Conservation (phyloP, 345 rosid genomes). For the Syzygium oleosum region DNA sequence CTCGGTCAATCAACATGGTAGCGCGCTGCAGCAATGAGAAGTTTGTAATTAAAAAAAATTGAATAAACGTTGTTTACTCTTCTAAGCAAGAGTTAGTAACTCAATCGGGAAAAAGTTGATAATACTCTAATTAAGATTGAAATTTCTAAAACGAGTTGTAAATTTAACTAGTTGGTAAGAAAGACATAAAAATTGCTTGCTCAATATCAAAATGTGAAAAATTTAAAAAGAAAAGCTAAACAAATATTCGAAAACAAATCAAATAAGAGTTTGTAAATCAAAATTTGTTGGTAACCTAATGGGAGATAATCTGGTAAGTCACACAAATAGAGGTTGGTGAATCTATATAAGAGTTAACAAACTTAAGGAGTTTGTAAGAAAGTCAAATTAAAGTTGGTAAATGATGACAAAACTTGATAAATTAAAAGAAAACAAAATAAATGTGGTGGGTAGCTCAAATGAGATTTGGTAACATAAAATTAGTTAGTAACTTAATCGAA, state of each 20-base stretch:
- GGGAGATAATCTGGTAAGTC: not conserved
- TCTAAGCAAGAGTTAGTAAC: not conserved
- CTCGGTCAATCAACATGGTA: no score
- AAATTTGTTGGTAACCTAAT: not conserved
- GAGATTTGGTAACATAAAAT: not conserved
- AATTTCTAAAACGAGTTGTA: not conserved
- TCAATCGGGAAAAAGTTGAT: not conserved
- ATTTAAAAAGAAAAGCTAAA: not conserved
- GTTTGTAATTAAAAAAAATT: no score
- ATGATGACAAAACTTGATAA: not conserved
- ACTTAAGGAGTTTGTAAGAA: not conserved
- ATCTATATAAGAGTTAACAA: not conserved
- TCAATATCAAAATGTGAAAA: not conserved
- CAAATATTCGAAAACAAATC: not conserved
- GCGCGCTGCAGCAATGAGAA: no score
- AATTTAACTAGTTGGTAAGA: not conserved
- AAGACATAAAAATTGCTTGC: not conserved
- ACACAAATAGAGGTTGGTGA: not conserved
- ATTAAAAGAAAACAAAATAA: not conserved
- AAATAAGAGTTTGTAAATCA: not conserved
- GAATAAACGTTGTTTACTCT: no score
- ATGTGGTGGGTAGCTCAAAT: not conserved
- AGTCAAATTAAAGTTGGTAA: not conserved
- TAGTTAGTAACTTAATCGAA: not conserved
- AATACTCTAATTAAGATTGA: not conserved